Evolutionary conservation across 768 basidiomycete genomes (phyloP).

Genomic region (Leccinum longicurvipes): DNA sequence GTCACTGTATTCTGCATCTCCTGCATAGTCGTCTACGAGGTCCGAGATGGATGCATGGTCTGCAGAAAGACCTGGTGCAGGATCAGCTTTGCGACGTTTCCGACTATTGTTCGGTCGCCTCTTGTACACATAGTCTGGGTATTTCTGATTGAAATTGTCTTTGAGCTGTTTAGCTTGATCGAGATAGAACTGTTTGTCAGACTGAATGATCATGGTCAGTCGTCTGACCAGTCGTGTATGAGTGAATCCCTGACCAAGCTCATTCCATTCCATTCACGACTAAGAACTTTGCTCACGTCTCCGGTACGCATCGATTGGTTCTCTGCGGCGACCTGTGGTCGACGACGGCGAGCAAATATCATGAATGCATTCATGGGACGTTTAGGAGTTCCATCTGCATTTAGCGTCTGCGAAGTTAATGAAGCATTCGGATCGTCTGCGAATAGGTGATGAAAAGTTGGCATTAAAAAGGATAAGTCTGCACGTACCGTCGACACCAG

Average conservation of each 20-base stretch:
- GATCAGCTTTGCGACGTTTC: slow-evolving; percentile 49
- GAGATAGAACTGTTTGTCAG: slow-evolving; percentile 83
- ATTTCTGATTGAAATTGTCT: slow-evolving; percentile 80
- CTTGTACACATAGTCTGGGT: slow-evolving; percentile 88
- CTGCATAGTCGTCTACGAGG: slow-evolving; percentile 29
- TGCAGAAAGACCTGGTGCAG: slow-evolving; percentile 25
- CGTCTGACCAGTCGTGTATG: slow-evolving; percentile 1
- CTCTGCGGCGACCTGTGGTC: slow-evolving; percentile 82
- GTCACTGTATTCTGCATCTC: slow-evolving; percentile 35
- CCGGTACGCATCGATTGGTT: slow-evolving; percentile 89
- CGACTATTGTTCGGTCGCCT: slow-evolving; percentile 86
- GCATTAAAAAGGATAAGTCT: slow-evolving; percentile 6
- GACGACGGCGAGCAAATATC: slow-evolving; percentile 81
- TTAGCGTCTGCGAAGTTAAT: slow-evolving; percentile 75
- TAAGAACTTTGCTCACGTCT: slow-evolving; percentile 84
- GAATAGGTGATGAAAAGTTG: slow-evolving; percentile 10
- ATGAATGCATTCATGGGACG: slow-evolving; percentile 94
- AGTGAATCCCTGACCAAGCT: slow-evolving; percentile 47
- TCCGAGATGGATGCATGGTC: slow-evolving; percentile 33
- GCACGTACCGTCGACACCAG: slow-evolving; percentile 44
- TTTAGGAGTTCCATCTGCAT: slow-evolving; percentile 84
- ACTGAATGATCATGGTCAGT: slow-evolving; percentile 38
- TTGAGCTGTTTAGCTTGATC: slow-evolving; percentile 84
- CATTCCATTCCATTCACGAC: slow-evolving; percentile 86
- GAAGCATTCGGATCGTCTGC: slow-evolving; percentile 42